phyloP scores from a whole-genome alignment of 805 yeast genomes.

The Nakazawaea laoshanensis region DNA sequence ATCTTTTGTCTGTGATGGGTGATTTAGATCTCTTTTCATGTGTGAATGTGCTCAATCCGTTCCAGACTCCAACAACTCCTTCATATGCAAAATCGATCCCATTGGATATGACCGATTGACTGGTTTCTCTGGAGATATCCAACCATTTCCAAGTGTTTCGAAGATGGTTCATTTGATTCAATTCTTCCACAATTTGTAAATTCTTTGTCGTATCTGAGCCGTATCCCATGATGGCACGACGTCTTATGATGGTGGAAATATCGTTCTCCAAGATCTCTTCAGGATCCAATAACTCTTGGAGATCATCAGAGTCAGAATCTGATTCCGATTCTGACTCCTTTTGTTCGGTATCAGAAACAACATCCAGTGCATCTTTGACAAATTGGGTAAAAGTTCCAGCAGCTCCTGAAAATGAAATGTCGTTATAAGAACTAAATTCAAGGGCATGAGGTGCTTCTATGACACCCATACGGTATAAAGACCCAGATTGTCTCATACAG shows the following conservation, averaged over 20 bases:
- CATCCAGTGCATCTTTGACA: constrained; percentile 20
- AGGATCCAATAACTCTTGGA: constrained; percentile 15
- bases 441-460: constrained; percentile 56
- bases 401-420: constrained; percentile 51
- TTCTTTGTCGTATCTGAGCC: constrained; percentile 61
- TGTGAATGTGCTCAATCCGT: constrained; percentile 48
- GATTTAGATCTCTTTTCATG: constrained; percentile 38
- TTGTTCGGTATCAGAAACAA: neutral
- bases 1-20: constrained; percentile 29
- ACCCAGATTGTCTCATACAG: constrained; percentile 89
- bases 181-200: constrained; percentile 45
- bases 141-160: constrained; percentile 92
- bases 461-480: constrained; percentile 72
- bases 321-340: constrained; percentile 1
- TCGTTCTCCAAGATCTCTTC: constrained; percentile 51
- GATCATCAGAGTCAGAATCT: constrained; percentile 2
- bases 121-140: constrained; percentile 57
- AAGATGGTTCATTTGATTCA: constrained; percentile 48
- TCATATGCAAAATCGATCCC: constrained; percentile 76
- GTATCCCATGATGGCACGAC: constrained; percentile 67
- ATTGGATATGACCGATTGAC: constrained; percentile 55
- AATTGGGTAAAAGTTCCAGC: constrained; percentile 42
- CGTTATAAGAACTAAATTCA: constrained; percentile 62
- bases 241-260: constrained; percentile 62
- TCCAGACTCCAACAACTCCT: constrained; percentile 90